Evolutionary conservation across 1,284 basidiomycete species (phyloP), one percentile per base, ranked within the genome.

Genomic region (Malassezia caprae): DNA sequence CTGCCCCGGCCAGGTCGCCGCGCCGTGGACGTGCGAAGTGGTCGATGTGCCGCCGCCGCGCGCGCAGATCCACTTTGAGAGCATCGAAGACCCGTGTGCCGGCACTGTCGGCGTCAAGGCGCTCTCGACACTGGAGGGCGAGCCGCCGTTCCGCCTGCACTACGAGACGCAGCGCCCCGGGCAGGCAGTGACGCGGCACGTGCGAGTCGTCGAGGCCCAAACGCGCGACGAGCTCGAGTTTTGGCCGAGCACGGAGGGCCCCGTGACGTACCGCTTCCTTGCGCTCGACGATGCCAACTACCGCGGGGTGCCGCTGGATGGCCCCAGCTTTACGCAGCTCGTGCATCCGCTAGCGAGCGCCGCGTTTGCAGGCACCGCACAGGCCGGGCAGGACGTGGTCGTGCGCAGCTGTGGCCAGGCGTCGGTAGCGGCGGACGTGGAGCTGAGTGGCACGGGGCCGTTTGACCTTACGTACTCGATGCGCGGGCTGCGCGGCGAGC

Each of bases 91-190:
- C 50, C 63, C 56, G 58, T 96, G 90, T 73, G 90, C 89, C 31
- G 89, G 90, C 12, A 90, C 96, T 63, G 90, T 88, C 24, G 93
- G 93, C 8, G 86, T 93, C 47, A 85, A 85, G 24, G 88, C 88
- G 5, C 83, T 85, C 12, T 83, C 96, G 42, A 82, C 90, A 46
- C 80, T 96, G 41, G 87, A 85, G 39, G 93, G 93, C 19, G 86
- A 83, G 1, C 86, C 90, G 30, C 93, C 93, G 1, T 96, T 96
- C 83, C 83, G 72, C 90, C 90, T 77, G 82, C 79, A 28, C 81
- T 84, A 64, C 83, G 87, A 72, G 81, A 84, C 48, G 82, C 88
- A 73, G 80, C 83, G 26, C 82, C 84, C 60, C 17, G 67, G 65
- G 2, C 60, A 64, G 40, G 57, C 64, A 27, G 53, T 67, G 3